A percentile compares a stretch with the other conserved stretches of the same genome.
Evolutionary conservation across 176 grass and related monocot species (phyloP).

Genomic region (Juncus inflexus): DNA sequence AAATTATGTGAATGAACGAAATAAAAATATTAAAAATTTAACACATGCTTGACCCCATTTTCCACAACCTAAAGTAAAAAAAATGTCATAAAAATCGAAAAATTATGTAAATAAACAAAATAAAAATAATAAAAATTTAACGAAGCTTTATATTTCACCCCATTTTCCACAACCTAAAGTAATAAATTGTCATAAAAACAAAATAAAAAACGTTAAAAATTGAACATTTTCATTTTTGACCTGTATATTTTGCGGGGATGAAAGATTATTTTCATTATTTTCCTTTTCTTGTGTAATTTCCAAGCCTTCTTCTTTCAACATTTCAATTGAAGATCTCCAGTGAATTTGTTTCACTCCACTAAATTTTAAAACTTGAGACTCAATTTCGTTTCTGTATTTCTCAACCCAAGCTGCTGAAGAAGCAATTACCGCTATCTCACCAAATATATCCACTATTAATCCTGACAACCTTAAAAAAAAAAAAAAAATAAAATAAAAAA

Average conservation of each 20-base stretch:
- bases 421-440: conserved; percentile 75
- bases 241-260: conserved; percentile 54
- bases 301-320: conserved; percentile 95
- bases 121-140: conserved; percentile 2
- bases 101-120: not conserved
- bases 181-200: not conserved
- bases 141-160: too few species aligned
- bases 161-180: too few species aligned
- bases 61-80: not conserved
- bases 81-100: not conserved
- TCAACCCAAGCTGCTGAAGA: conserved; percentile 99
- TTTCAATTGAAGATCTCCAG: conserved; percentile 80
- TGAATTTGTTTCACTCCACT: conserved; percentile 69
- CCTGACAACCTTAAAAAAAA: conserved; percentile 64
- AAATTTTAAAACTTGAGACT: conserved; percentile 63
- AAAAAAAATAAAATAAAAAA: not conserved
- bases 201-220: conserved; percentile 7
- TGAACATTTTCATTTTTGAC: conserved; percentile 27
- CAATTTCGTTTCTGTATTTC: conserved; percentile 86
- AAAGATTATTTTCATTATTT: conserved; percentile 17
- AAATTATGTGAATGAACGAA: not conserved
- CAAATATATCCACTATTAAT: conserved; percentile 89
- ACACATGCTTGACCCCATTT: conserved; percentile 25
- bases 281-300: conserved; percentile 53
- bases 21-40: conserved; percentile 9